Evolutionary conservation across 192 early-diverging fungal species (phyloP), one percentile per base, ranked within the genome.

Genomic region (Linnemannia exigua): DNA sequence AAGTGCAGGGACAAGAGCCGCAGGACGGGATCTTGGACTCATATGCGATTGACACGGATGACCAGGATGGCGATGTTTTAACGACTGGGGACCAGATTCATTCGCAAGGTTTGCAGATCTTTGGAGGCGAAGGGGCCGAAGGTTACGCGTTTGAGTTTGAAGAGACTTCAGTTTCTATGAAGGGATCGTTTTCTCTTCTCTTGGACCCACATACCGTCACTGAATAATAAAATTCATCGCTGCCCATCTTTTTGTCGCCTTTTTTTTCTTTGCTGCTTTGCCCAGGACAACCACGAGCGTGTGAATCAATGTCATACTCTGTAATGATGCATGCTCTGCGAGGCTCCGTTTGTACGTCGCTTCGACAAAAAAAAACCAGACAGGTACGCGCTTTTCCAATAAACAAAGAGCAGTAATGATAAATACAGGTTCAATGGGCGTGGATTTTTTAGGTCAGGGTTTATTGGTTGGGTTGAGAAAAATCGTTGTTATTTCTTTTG

Each of bases 81-180:
- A 0, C 58, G 37, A 41, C 37, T 36, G 16, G 5, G 17, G 68
- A 70, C 7, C 19, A 14, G 37, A 20, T 36, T 16, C 4, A 41
- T n/a, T 41, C 68, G 1, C 68, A 31, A 11, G 28, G 8, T 0
- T 16, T 71, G 25, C 69, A 70, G 22, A 58, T 63, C 38, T 79
- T 79, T 63, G 77, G 69, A 22, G 16, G 38, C 15, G 58, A 37
- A 6, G 58, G 25, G n/a, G 67, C 36, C 20, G 77, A 63, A 28
- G 69, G 54, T 5, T 71, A 71, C 77, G 70, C 54, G 52, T 79
- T 79, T 61, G 77, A 79, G 11, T 79, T 79, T 46, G 50, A 79
- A 11, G 69, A 72, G n/a, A 28, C 72, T 19, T 80, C 66, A n/a
- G 74, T 67, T 15, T 63, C 58, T n/a, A 63, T 63, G 58, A 63